Evolutionary conservation across 805 yeast genomes (phyloP).

Genomic region (Saccharomycopsis oosterbeekiorum): DNA sequence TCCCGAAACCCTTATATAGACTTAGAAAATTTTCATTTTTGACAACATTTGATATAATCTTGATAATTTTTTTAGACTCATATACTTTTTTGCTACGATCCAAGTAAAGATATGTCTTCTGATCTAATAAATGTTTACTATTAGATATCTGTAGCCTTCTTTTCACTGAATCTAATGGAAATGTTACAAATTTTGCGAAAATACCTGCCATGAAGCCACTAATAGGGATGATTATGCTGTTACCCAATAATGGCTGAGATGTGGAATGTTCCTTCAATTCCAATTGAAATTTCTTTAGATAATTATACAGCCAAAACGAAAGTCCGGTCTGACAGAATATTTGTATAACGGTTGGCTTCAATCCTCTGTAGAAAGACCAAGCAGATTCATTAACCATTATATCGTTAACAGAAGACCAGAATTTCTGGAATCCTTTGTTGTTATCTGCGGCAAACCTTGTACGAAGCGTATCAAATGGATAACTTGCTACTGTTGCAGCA

Average conservation of each 20-base stretch:
- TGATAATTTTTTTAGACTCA: constrained; percentile 2
- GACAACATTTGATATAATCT: constrained; percentile 5
- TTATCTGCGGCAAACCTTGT: constrained; percentile 68
- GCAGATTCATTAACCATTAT: constrained; percentile 30
- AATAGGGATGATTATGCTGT: constrained; percentile 33
- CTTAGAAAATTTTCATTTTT: constrained; percentile 13
- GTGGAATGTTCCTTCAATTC: constrained; percentile 2
- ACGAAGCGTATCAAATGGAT: constrained; percentile 85
- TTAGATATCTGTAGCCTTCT: constrained; percentile 63
- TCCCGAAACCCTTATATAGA: constrained; percentile 15
- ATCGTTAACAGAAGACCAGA: constrained; percentile 26
- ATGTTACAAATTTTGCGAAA: constrained; percentile 59
- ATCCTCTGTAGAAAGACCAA: constrained; percentile 41
- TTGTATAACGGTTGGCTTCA: constrained; percentile 31
- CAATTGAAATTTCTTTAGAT: constrained; percentile 27
- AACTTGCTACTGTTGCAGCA: constrained; percentile 60
- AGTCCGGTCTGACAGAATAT: constrained; percentile 16
- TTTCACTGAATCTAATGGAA: constrained; percentile 80
- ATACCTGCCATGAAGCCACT: constrained; percentile 75
- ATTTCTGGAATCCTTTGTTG: constrained; percentile 26
- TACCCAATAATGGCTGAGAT: neutral
- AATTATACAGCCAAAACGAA: constrained; percentile 15
- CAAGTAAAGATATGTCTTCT: constrained; percentile 7
- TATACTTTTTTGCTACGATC: constrained; percentile 3
- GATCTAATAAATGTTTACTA: constrained; percentile 4